phyloP scores from a whole-genome alignment of 1,284 basidiomycete species.

The Rhizoctonia solani region DNA sequence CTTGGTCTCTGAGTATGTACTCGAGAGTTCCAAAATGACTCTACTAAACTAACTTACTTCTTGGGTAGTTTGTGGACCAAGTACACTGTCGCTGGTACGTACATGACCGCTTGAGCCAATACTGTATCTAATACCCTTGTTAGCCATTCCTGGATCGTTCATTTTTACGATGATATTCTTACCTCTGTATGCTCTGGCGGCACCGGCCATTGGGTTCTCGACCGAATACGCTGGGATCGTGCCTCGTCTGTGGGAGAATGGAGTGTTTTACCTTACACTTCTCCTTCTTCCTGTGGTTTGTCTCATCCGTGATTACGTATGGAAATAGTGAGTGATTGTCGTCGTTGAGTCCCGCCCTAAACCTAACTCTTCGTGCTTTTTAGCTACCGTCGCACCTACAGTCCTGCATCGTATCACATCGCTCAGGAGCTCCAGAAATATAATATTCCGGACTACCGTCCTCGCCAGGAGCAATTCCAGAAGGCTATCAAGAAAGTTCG shows the following conservation, averaged over 20 bases:
- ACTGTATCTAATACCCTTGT: not conserved
- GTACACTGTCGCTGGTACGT: slow-evolving; percentile 86
- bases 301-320: slow-evolving; percentile 87
- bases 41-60: slow-evolving; percentile 36
- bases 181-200: slow-evolving; percentile 86
- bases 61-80: slow-evolving; percentile 91
- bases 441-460: slow-evolving; percentile 96
- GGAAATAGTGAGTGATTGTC: slow-evolving; percentile 81
- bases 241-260: slow-evolving; percentile 82
- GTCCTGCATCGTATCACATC: slow-evolving; percentile 91
- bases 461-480: slow-evolving; percentile 97
- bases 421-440: slow-evolving; percentile 98
- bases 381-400: slow-evolving; percentile 90
- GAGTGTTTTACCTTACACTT: slow-evolving; percentile 88
- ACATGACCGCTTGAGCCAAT: not conserved
- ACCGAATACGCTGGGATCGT: slow-evolving; percentile 89
- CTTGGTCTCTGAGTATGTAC: slow-evolving; percentile 89
- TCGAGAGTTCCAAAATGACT: not conserved
- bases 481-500: slow-evolving; percentile 98
- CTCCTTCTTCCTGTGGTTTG: slow-evolving; percentile 88
- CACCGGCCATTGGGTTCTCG: slow-evolving; percentile 87
- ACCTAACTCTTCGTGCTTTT: slow-evolving; percentile 43
- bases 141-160: slow-evolving; percentile 95
- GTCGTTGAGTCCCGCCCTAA: slow-evolving; percentile 35
- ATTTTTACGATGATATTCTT: slow-evolving; percentile 92